Conservation (phyloP, 2,329 filamentous ascomycete species). For the Thielaviopsis musarum region DNA sequence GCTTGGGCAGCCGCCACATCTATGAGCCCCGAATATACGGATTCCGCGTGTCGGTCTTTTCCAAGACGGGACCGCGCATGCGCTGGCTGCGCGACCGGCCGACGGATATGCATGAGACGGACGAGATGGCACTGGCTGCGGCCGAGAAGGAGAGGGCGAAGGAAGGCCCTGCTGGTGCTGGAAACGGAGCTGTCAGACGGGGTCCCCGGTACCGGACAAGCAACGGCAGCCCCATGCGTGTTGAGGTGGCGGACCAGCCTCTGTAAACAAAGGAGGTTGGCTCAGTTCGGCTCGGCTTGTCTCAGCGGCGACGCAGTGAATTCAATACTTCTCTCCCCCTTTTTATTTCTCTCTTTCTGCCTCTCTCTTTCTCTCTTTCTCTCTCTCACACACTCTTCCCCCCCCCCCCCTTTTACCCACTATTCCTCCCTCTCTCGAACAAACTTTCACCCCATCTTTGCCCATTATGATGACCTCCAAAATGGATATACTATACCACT, state of each 20-base stretch:
- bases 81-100: constrained; percentile 87
- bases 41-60: constrained; percentile 82
- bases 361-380: too few relatives aligned
- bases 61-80: constrained; percentile 84
- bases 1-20: constrained; percentile 64
- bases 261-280: neutral
- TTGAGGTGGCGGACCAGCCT: constrained; percentile 1
- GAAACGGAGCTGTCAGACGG: neutral
- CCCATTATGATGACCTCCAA: neutral
- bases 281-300: too few relatives aligned
- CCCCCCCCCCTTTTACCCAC: too few relatives aligned
- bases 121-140: constrained; percentile 49
- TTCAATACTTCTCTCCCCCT: too few relatives aligned
- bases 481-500: neutral
- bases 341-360: too few relatives aligned
- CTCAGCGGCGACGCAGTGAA: too few relatives aligned
- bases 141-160: constrained; percentile 17
- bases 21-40: constrained; percentile 96
- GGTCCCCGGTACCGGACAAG: neutral
- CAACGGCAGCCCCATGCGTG: constrained; percentile 8
- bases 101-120: constrained; percentile 60
- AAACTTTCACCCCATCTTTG: neutral
- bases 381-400: too few relatives aligned
- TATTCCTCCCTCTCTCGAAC: neutral
- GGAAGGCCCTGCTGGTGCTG: neutral